Evolutionary conservation across 805 yeast species (phyloP).

Genomic region (Torulaspora gathmanii): DNA sequence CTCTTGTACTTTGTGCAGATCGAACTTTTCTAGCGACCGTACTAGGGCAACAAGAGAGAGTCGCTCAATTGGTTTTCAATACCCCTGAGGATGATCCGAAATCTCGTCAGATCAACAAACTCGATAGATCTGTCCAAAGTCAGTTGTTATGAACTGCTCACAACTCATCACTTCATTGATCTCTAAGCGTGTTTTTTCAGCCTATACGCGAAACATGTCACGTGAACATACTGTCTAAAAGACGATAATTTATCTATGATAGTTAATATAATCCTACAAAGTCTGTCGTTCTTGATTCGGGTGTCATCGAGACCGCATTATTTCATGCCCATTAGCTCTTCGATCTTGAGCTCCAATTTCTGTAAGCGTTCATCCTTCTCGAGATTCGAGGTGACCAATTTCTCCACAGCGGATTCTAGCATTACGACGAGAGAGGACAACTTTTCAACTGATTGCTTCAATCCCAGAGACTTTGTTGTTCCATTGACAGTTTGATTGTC

Average conservation of each 20-base stretch:
- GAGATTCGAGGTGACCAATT: constrained; percentile 48
- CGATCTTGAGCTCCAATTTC: constrained; percentile 57
- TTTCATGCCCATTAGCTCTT: constrained; percentile 43
- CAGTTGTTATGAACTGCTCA: neutral
- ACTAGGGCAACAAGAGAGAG: neutral
- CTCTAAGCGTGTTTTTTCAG: neutral
- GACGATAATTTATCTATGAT: neutral
- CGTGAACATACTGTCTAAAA: neutral
- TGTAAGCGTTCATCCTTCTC: constrained; percentile 62
- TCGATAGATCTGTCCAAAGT: neutral
- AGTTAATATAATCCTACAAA: neutral
- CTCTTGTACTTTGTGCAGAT: constrained; percentile 1
- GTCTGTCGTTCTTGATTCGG: neutral
- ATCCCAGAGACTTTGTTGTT: constrained; percentile 50
- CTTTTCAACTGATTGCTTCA: constrained; percentile 68
- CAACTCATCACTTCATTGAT: neutral
- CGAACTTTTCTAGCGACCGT: neutral
- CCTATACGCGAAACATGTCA: neutral
- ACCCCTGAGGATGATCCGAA: no score
- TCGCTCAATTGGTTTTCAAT: neutral
- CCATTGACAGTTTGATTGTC: constrained; percentile 2
- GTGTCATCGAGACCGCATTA: neutral
- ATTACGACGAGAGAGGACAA: constrained; percentile 53
- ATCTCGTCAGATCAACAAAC: no score
- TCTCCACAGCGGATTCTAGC: constrained; percentile 52